These are phyloP conservation scores for Vitis labrusca DNA, from an alignment of 164 flowering plant genomes.

Conservation along the genomic window DNA sequence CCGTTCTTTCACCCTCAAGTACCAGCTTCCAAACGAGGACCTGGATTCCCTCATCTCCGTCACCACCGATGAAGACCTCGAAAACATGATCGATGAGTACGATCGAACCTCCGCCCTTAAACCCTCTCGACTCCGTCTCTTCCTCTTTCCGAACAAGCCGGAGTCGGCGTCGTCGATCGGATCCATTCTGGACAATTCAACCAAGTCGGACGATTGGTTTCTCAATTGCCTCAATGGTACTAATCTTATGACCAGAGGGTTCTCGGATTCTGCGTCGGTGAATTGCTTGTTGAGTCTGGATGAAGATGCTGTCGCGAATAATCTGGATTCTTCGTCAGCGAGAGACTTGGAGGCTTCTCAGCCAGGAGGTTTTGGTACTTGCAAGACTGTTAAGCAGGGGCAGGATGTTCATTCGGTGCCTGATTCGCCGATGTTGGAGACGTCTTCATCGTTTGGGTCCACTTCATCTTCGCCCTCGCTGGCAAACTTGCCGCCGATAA, in stretches of 20 bases:
- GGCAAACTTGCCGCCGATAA: conserved; percentile 69
- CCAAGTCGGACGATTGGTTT: conserved; percentile 64
- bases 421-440: conserved; percentile 87
- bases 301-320: conserved; percentile 17
- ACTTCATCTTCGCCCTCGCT: conserved; percentile 70
- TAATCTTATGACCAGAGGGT: conserved; percentile 26
- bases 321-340: conserved; percentile 3
- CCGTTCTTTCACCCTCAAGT: conserved; percentile 60
- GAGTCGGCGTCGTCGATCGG: conserved; percentile 44
- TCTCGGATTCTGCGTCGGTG: conserved; percentile 45
- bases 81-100: conserved; percentile 95
- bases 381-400: conserved; percentile 29
- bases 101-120: conserved; percentile 53
- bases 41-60: conserved; percentile 87
- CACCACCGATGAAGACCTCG: conserved; percentile 86
- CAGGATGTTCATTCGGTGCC: conserved; percentile 66
- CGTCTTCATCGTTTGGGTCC: conserved; percentile 72
- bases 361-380: conserved; percentile 5
- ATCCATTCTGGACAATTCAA: conserved; percentile 34
- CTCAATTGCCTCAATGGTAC: conserved; percentile 48
- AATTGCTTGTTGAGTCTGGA: conserved; percentile 56
- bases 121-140: conserved; percentile 47
- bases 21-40: conserved; percentile 91
- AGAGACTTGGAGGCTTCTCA: conserved; percentile 18
- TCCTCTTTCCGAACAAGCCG: conserved; percentile 40